Evolutionary conservation across 1,284 basidiomycete species (phyloP), one percentile per base, ranked within the genome.

Genomic region (Thelephora terrestris): DNA sequence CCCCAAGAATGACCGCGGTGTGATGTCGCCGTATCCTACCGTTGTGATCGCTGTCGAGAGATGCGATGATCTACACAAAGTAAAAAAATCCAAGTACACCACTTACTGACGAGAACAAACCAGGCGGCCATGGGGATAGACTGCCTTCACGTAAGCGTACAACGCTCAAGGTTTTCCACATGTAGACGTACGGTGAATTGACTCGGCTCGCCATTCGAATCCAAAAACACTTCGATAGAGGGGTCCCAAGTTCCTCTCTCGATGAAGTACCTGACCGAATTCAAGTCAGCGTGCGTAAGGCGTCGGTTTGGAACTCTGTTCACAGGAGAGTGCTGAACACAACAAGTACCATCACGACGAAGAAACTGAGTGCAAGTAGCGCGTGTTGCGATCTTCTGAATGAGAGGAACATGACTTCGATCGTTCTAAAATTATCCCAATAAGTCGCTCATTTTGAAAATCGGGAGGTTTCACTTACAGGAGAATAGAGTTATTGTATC

Each of bases 321-420:
- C 54, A 86, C 84, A 94, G 63, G 14, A 93, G 69, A 0, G 89
- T 93, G 50, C 87, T 90, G 63, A 91, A 93, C 14, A 93, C 79
- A 2, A 89, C 79, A 34, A 93, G 70, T 1, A 90, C 79, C 78
- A 91, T 90, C 46, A 82, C 64, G n/a, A 93, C 85, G 64, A 94
- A 93, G 65, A 93, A 94, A 2, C 79, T 78, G 35, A 94, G 78
- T 0, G 91, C 90, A 7, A 91, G 73, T 0, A 94, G 71, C 1
- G 90, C 90, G 56, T 94, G 87, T 59, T 89, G 84, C 0, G 88
- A 91, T 51, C 87, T 72, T 47, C 83, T 75, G 37, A 92, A 82
- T n/a, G 88, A 83, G 32, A 93, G 75, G 61, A 85, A 91, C 90
- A 93, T 93, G 56, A 93, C 89, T 69, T 93, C 89, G 50, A 93